Conservation (phyloP, 495 filamentous ascomycete genomes). For the Hypoxylon intermedium region DNA sequence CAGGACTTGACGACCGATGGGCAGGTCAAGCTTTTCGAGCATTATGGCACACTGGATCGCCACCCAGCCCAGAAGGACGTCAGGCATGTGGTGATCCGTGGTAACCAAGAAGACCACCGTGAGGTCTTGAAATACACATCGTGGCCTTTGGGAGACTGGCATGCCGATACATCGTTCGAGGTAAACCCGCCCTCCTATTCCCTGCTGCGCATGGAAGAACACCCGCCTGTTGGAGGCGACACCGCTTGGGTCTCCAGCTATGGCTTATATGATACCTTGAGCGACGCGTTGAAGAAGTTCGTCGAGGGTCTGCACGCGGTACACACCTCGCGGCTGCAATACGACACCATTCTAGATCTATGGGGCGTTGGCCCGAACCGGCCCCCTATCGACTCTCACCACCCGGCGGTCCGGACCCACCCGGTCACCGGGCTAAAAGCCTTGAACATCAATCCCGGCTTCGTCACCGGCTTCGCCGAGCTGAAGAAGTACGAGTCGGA, state of each 20-base stretch:
- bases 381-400: conserved; percentile 60
- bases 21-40: conserved; percentile 60
- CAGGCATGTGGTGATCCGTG: conserved; percentile 33
- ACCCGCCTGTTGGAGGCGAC: conserved; percentile 61
- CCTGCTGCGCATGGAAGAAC: conserved; percentile 62
- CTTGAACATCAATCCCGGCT: conserved; percentile 59
- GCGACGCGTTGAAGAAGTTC: conserved; percentile 54
- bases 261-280: conserved; percentile 60
- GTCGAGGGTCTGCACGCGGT: conserved; percentile 58
- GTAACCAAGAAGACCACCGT: conserved; percentile 41
- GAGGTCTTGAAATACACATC: conserved; percentile 39
- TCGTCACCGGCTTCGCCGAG: conserved; percentile 61
- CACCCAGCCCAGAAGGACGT: conserved; percentile 60
- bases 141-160: conserved; percentile 54
- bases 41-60: conserved; percentile 58
- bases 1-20: conserved; percentile 60
- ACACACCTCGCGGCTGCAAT: conserved; percentile 59
- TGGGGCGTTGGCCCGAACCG: conserved; percentile 58
- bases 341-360: conserved; percentile 54
- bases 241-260: conserved; percentile 62
- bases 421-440: conserved; percentile 61
- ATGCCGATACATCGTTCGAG: conserved; percentile 61
- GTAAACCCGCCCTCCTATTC: conserved; percentile 62
- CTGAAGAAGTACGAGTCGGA: conserved; percentile 63
- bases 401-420: conserved; percentile 63